Percentiles rank a stretch among this genome's conserved stretches.
Conservation (phyloP, 1,284 basidiomycete genomes). For the Mycena citricolor region DNA sequence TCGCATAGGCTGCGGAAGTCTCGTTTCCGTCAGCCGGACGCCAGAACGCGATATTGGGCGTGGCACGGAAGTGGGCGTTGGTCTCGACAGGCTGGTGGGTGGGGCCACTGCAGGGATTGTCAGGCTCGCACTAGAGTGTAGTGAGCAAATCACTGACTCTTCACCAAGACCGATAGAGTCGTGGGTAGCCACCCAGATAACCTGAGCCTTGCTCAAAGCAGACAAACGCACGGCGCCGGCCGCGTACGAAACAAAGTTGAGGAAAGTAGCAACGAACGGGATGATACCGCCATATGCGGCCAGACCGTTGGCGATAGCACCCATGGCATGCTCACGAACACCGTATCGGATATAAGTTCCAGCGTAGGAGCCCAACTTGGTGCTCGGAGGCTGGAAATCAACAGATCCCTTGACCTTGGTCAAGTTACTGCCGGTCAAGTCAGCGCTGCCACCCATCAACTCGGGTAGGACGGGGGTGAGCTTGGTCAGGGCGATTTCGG, state of each 20-base stretch:
- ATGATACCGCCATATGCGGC: slow-evolving; percentile 84
- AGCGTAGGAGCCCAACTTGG: slow-evolving; percentile 79
- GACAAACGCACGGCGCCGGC: slow-evolving; percentile 90
- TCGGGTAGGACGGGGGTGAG: slow-evolving; percentile 81
- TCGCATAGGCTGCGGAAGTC: slow-evolving; percentile 86
- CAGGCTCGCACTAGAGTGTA: slow-evolving; percentile 3
- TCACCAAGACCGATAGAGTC: slow-evolving; percentile 92
- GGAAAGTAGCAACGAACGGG: slow-evolving; percentile 87
- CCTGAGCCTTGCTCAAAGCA: slow-evolving; percentile 86
- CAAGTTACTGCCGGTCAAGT: slow-evolving; percentile 91
- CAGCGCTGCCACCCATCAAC: slow-evolving; percentile 86
- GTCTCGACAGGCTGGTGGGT: slow-evolving; percentile 96
- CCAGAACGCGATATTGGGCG: slow-evolving; percentile 91
- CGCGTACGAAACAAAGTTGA: slow-evolving; percentile 95
- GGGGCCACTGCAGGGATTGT: slow-evolving; percentile 53
- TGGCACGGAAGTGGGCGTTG: slow-evolving; percentile 82
- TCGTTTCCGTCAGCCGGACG: slow-evolving; percentile 94
- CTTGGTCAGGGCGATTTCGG: slow-evolving; percentile 84
- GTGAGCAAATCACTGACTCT: slow-evolving; percentile 43
- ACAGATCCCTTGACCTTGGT: slow-evolving; percentile 77
- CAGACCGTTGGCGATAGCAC: slow-evolving; percentile 91
- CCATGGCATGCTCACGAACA: slow-evolving; percentile 98
- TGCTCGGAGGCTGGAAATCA: slow-evolving; percentile 92
- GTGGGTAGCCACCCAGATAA: slow-evolving; percentile 89
- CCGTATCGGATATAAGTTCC: slow-evolving; percentile 95